Percentiles rank a stretch among this genome's conserved stretches.
These are phyloP conservation scores for Herpotrichia juniperi DNA, from an alignment of 2,329 filamentous ascomycete genomes.

Conservation along the genomic window DNA sequence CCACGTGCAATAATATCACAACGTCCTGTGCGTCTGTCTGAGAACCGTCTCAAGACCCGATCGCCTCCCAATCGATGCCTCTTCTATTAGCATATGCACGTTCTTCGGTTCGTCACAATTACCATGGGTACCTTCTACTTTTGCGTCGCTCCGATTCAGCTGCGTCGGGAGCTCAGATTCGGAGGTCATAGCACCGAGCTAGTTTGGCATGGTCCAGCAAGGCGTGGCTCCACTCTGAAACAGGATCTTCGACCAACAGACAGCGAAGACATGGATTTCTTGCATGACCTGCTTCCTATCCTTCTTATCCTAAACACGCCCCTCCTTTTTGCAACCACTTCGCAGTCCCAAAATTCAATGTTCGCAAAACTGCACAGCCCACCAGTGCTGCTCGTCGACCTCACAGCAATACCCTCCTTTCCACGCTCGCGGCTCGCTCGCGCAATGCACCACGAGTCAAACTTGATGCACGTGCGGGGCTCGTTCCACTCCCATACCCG, in stretches of 20 bases:
- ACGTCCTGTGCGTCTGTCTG: not conserved
- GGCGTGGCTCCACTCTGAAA: not conserved
- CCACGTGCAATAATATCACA: not conserved
- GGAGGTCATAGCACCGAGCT: not conserved
- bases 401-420: too few relatives aligned
- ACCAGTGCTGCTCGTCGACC: too few relatives aligned
- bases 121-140: not conserved
- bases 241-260: not conserved
- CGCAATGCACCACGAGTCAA: too few relatives aligned
- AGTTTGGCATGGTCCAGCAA: not conserved
- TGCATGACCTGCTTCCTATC: too few relatives aligned
- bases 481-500: not conserved
- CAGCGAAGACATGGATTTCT: too few relatives aligned
- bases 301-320: not conserved
- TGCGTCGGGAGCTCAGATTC: not conserved
- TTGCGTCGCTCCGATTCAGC: not conserved
- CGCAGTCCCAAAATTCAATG: too few relatives aligned
- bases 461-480: not conserved
- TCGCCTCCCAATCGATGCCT: not conserved
- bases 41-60: not conserved
- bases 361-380: too few relatives aligned
- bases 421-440: too few relatives aligned
- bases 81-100: not conserved
- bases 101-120: not conserved
- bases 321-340: not conserved